These are phyloP conservation scores for Exophiala alcalophila DNA, from an alignment of 2,329 filamentous ascomycete genomes.

Conservation along the genomic window DNA sequence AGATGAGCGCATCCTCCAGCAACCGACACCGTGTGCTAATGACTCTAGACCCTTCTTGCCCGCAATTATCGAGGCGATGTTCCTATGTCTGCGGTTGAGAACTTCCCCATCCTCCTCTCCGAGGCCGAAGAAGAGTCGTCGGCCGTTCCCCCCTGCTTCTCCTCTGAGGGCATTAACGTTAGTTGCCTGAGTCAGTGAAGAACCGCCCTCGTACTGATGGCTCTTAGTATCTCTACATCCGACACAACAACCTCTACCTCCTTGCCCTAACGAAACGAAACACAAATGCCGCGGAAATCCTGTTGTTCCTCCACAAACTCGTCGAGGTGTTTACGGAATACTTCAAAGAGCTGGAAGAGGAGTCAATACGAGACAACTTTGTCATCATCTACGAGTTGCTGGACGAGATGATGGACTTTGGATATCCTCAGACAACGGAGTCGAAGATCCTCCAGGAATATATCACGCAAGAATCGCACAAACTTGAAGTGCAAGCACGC, in stretches of 20 bases:
- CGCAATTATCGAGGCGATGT: conserved; percentile 98
- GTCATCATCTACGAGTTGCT: conserved; percentile 98
- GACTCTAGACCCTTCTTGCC: conserved; percentile 81
- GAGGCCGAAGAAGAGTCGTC: conserved; percentile 99
- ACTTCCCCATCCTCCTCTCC: conserved; percentile 91
- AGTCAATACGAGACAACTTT: conserved; percentile 98
- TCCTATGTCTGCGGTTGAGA: conserved; percentile 98
- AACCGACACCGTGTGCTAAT: conserved; percentile 9
- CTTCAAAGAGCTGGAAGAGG: conserved; percentile 98
- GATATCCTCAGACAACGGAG: conserved; percentile 97
- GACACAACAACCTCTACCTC: conserved; percentile 98
- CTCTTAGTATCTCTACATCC: conserved; percentile 89
- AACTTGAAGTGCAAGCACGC: conserved; percentile 91
- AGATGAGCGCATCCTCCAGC: background rate
- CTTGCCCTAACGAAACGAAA: conserved; percentile 97
- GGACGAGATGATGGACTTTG: conserved; percentile 99
- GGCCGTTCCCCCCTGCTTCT: conserved; percentile 95
- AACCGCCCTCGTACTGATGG: conserved; percentile 7
- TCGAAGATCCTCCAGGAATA: conserved; percentile 98
- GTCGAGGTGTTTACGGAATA: conserved; percentile 99
- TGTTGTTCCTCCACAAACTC: conserved; percentile 95
- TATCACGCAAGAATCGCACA: conserved; percentile 98
- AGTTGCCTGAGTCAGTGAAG: conserved; percentile 36
- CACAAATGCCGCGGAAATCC: conserved; percentile 96
- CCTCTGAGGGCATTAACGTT: conserved; percentile 96